Percentiles rank a stretch among this genome's conserved stretches.
phyloP scores from a whole-genome alignment of 495 filamentous ascomycete species.

The Podospora pseudoanserina region DNA sequence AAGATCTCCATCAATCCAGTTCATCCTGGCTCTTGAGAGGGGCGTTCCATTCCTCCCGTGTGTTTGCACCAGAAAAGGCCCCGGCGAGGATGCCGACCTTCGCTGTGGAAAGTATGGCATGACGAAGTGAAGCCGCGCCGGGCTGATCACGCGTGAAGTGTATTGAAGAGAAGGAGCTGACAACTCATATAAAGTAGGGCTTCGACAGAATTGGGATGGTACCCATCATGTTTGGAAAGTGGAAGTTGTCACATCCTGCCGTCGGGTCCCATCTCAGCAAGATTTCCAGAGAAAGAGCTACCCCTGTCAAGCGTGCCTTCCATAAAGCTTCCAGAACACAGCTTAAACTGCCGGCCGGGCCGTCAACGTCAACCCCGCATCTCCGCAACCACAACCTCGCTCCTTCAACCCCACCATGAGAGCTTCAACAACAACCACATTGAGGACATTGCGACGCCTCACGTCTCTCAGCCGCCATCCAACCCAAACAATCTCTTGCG shows the following conservation, averaged over 20 bases:
- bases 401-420: constrained; percentile 14
- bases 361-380: neutral
- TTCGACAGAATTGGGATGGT: neutral
- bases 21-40: constrained; percentile 30
- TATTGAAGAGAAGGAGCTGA: neutral
- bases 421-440: constrained; percentile 13
- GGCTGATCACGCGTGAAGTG: neutral
- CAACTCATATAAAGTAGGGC: neutral
- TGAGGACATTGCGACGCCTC: constrained; percentile 19
- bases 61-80: neutral
- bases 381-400: constrained; percentile 7
- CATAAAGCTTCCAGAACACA: neutral
- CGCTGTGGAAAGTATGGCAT: neutral
- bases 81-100: neutral
- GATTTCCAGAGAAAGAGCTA: too few relatives aligned
- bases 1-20: constrained; percentile 46
- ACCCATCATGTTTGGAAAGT: neutral
- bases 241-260: neutral
- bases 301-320: neutral
- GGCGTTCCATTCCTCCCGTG: neutral
- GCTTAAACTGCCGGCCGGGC: too few relatives aligned
- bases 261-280: neutral
- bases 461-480: neutral
- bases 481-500: neutral
- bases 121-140: neutral